These are phyloP conservation scores for Fusarium sp. DNA, from an alignment of 2,329 filamentous ascomycete species.

Conservation along the genomic window DNA sequence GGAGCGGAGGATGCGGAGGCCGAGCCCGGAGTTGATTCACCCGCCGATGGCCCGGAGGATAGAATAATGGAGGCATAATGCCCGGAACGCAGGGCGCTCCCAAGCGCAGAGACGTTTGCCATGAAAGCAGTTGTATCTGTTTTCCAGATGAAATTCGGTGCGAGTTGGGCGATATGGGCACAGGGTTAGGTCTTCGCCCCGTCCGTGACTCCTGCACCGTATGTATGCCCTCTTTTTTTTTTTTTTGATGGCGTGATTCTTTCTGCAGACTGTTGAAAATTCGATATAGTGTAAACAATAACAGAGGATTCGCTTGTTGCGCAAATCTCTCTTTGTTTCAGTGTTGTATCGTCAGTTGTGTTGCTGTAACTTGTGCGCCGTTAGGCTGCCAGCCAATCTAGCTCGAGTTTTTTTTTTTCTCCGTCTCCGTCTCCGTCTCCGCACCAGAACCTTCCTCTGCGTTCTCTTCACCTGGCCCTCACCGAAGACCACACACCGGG, in stretches of 20 bases:
- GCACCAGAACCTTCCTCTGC: constrained; percentile 16
- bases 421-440: constrained; percentile 34
- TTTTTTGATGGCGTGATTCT: neutral
- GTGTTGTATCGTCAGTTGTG: constrained; percentile 16
- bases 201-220: constrained; percentile 6
- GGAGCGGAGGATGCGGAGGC: constrained; percentile 35
- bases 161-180: constrained; percentile 12
- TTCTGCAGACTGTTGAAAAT: neutral
- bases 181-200: constrained; percentile 40
- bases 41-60: constrained; percentile 21
- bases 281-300: neutral
- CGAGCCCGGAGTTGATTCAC: constrained; percentile 29
- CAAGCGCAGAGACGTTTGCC: constrained; percentile 11
- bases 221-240: neutral
- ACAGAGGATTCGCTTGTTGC: neutral
- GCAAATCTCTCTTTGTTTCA: neutral
- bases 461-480: constrained; percentile 12
- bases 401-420: constrained; percentile 24
- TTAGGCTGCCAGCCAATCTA: constrained; percentile 30
- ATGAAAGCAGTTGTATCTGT: constrained; percentile 11
- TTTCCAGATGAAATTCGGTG: constrained; percentile 1
- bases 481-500: constrained; percentile 21
- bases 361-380: constrained; percentile 35
- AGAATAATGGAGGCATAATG: constrained; percentile 42
- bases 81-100: constrained; percentile 40